Base-by-base conservation (phyloP, 768 basidiomycete species). In the Leccinum variicolor region DNA sequence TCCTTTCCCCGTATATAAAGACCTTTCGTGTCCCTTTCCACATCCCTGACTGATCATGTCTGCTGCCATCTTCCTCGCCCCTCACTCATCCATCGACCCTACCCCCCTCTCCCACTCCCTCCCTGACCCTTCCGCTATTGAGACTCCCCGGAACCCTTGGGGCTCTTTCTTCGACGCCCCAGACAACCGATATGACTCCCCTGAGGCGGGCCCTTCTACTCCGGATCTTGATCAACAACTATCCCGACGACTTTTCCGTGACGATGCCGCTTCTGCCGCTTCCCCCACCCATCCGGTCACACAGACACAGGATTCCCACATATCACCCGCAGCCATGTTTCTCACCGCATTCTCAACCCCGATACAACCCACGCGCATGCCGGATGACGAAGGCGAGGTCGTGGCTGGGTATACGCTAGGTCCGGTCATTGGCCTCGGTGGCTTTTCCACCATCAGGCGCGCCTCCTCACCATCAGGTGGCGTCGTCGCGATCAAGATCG, bases 401-500 rank as follows among this genome's bases (percentile, higher is more conserved):
- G 78, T 94, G 11, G 79, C 82, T 0, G 86, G 87, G 10, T 95
- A 93, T 67, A 82, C 79, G 7, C 80, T 97, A 0, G 94, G 91
- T 15, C 78, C 79, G 29, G 76, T 89, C 62, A 81, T 96, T 13
- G 94, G 90, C 25, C 78, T 82, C 58, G 94, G 94, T 9, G 89
- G 85, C 7, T 92, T 92, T 69, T 92, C 92, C 14, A 84, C 84
- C 57, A 90, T 96, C 57, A 76, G 89, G 53, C 81, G 82, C 6
- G 94, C 87, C 2, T 83, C 73, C 4, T 80, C 83, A 9, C 78
- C 84, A 7, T 72, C 80, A 4, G 85, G 88, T 2, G 90, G 85
- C 31, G 75, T 84, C 3, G 84, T 87, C 48, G 94, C 94, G 8
- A 86, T 94, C 72, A 95, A 95, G 72, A 90, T 94, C 62, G 82